Evolutionary conservation across 2,329 filamentous ascomycete species (phyloP), one percentile per base, ranked within the genome.

Genomic region (Fusarium xylarioides): DNA sequence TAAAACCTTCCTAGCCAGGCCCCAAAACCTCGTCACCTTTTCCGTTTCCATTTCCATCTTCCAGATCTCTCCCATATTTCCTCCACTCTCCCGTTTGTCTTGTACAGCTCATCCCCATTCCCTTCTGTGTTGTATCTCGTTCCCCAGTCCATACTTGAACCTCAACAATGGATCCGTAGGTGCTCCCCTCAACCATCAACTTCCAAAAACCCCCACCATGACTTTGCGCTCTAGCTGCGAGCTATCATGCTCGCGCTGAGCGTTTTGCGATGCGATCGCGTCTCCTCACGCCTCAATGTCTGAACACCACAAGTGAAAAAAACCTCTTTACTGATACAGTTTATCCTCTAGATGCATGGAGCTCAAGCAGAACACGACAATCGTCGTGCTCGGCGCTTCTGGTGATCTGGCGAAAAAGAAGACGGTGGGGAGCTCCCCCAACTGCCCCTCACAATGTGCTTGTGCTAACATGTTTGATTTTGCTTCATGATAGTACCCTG

Each of bases 401-500:
- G 96, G 96, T 80, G 96, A 99, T 88, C 87, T 99, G 77, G 96
- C 96, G 57, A 99, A 99, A 90, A 99, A 99, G 92, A 99, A 99
- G 92, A 99, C 96, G 50, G 95, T 97, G 85, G 82, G 91, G 59
- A 69, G 59, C 65, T 60, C 57, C 67, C 57, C 62, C 46, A 55
- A 67, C 59, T 63, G 56, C 63, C 71, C 64, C 61, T 68, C 53
- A 67, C 40, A 47, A 56, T 30, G 52, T 69, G 56, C 65, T 53
- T 47, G 42, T 49, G 73, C 77, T 78, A 73, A 79, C 71, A 74
- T 63, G 62, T 55, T 68, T 61, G 52, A 61, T 59, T 46, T 73
- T 65, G 63, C 59, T 74, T 58, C 56, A 44, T 67, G 46, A 73
- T 71, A 97, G 93, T 99, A 97, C 86, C 96, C 96, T 76, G 96